Evolutionary conservation across 139 green algal species (phyloP), one percentile per base, ranked within the genome.

Genomic region (Volvox reticuliferus): DNA sequence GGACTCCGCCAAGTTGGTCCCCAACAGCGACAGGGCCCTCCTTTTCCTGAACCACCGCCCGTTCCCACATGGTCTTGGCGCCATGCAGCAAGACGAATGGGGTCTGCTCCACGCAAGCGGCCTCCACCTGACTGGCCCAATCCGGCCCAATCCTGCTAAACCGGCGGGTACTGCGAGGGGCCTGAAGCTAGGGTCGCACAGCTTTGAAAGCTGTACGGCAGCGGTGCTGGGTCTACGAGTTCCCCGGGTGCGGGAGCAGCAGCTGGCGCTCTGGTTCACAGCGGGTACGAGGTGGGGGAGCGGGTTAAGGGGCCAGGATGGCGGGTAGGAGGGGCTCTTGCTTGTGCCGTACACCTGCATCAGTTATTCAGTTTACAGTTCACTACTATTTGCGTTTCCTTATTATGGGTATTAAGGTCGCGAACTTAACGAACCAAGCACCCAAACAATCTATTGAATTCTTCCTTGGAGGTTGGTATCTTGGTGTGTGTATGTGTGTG

Each of bases 61-160:
- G 44, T 5, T 9, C 44, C 44, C 44, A 55, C 44, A 5, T 9
- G 44, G 44, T 55, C 44, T 5, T 55, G 44, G 44, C 44, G 44
- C 6, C 68, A 30, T 88, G 36, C 82, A 95, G 83, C 92, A 95
- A 1, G 97, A 99, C 82, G 95, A 97, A 84, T 99, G 97, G 93
- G 98, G 96, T 14, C 88, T 83, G 69, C 89, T 94, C 76, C 94
- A 98, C 37, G 95, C 92, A 32, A 95, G 89, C 69, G 94, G 94
- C 30, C 17, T 95, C 26, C 92, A 95, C 92, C 94, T 73, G 80
- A 97, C 94, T n/a, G n/a, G n/a, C n/a, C n/a, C n/a, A n/a, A n/a
- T n/a, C n/a, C 37, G 98, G 98, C 16, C 96, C 98, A 67, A 95
- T 99, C n/a, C 86, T 99, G 62, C 94, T 99, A 89, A 99, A 99